Evolutionary conservation across 2,329 filamentous ascomycete genomes (phyloP), one percentile per base, ranked within the genome.

Genomic region (Talaromyces pinophilus): DNA sequence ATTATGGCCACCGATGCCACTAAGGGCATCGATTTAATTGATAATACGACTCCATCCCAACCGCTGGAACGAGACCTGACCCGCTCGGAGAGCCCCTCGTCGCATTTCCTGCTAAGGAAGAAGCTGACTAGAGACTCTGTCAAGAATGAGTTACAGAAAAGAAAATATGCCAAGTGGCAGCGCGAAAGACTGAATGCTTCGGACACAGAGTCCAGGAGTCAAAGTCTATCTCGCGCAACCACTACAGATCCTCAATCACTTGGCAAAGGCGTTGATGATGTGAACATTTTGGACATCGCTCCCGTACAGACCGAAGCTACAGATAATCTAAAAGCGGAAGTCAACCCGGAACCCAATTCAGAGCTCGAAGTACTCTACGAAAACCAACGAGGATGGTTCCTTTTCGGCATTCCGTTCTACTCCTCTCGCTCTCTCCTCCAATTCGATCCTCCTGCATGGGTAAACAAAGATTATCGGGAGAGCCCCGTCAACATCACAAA

Each of bases 301-400:
- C 66, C 66, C 15, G n/a, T 52, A n/a, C 48, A 66, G 30, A 28
- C 50, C 11, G 28, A 62, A 46, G 50, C 55, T 11, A 65, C 63
- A 22, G 46, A 57, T 17, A 22, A 2, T 15, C 33, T 50, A 28
- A 33, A 65, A 2, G 66, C 67, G 3, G 50, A 70, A 6, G 69
- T 69, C 10, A 71, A 72, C 25, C 66, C 67, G 2, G 74, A 74
- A 33, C 65, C 74, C 1, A 71, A 73, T 48, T 77, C 75, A 2
- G 89, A 86, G 57, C 88, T 98, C 68, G 95, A 99, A 69, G 86
- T 98, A 5, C 83, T 99, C 0, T 98, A 96, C 78, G 95, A 99
- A 77, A 99, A 99, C 74, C 92, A 99, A 80, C 87, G 95, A 66
- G 95, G 95, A 11, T 89, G 88, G 46, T 96, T 97, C 74, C 83